These are phyloP conservation scores for Ustilago trichophora DNA, from an alignment of 1,284 basidiomycete genomes.

Conservation along the genomic window DNA sequence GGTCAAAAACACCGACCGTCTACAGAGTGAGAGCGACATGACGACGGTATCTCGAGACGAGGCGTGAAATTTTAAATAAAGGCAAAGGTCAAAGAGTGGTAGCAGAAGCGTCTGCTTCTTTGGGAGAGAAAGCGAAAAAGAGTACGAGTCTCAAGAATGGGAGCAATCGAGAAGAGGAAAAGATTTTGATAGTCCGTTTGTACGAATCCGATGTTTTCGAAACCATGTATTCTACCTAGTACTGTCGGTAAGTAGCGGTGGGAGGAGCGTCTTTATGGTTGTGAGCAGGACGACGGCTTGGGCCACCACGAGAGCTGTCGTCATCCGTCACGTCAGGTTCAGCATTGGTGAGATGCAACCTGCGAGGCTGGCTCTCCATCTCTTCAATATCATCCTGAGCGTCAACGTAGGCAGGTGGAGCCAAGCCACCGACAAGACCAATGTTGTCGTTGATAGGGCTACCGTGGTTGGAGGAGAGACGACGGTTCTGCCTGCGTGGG, in stretches of 20 bases:
- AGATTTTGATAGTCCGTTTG: neutral
- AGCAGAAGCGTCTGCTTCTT: too few relatives aligned
- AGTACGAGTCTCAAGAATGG: neutral
- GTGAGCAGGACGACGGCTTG: slow-evolving; percentile 21
- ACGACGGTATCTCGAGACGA: too few relatives aligned
- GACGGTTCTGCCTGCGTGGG: slow-evolving; percentile 21
- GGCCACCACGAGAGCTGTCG: slow-evolving; percentile 25
- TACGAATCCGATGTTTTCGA: neutral
- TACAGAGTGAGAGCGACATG: too few relatives aligned
- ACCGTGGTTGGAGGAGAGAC: slow-evolving; percentile 19
- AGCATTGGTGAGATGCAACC: slow-evolving; percentile 38
- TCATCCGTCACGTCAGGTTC: slow-evolving; percentile 35
- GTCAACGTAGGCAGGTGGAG: slow-evolving; percentile 45
- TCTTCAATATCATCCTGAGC: slow-evolving; percentile 35
- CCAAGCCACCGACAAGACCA: slow-evolving; percentile 9
- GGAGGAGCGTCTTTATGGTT: slow-evolving; percentile 37
- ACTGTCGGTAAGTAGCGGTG: slow-evolving; percentile 26
- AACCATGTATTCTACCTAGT: slow-evolving; percentile 1
- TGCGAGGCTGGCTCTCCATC: slow-evolving; percentile 21
- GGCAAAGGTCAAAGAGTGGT: too few relatives aligned
- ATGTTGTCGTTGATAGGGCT: slow-evolving; percentile 23
- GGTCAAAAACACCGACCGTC: too few relatives aligned
- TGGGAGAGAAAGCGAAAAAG: neutral
- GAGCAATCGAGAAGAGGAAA: neutral
- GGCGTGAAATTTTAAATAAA: too few relatives aligned